These are phyloP conservation scores for Hypsizygus marmoreus DNA, from an alignment of 768 basidiomycete genomes.

Conservation along the genomic window DNA sequence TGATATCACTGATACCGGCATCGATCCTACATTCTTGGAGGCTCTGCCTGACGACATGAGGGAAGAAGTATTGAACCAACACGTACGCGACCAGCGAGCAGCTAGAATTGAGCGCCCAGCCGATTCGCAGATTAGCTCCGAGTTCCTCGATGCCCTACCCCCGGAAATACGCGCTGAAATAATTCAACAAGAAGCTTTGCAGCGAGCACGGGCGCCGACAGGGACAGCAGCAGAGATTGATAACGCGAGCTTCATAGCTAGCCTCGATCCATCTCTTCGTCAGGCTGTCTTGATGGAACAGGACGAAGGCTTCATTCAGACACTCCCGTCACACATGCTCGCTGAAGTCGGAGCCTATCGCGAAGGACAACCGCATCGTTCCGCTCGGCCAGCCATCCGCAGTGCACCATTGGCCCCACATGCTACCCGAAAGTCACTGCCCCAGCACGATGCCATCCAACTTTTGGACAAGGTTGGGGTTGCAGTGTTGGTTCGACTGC, in stretches of 20 bases:
- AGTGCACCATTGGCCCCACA: conserved; percentile 27
- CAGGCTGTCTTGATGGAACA: conserved; percentile 90
- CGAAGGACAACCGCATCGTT: conserved; percentile 45
- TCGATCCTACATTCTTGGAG: conserved; percentile 97
- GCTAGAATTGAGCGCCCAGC: conserved; percentile 71
- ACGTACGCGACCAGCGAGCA: conserved; percentile 88
- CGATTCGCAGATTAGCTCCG: conserved; percentile 89
- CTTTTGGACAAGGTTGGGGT: conserved; percentile 90
- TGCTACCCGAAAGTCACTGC: conserved; percentile 49
- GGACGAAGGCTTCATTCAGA: conserved; percentile 81
- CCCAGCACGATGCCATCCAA: conserved; percentile 85
- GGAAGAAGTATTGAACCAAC: conserved; percentile 96
- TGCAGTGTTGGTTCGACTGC: conserved; percentile 84
- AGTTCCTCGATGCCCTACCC: conserved; percentile 95
- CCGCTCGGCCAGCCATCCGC: conserved; percentile 32
- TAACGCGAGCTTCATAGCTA: conserved; percentile 89
- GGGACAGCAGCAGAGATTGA: conserved; percentile 76
- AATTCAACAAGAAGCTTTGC: conserved; percentile 90
- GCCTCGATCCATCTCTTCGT: conserved; percentile 85
- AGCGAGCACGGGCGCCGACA: conserved; percentile 67
- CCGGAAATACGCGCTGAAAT: conserved; percentile 97
- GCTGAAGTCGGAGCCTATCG: conserved; percentile 79
- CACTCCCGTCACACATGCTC: conserved; percentile 81
- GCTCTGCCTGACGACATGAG: conserved; percentile 98
- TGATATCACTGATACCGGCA: conserved; percentile 98